Conservation (phyloP, 139 green algal genomes). For the Picochlorum sp. region DNA sequence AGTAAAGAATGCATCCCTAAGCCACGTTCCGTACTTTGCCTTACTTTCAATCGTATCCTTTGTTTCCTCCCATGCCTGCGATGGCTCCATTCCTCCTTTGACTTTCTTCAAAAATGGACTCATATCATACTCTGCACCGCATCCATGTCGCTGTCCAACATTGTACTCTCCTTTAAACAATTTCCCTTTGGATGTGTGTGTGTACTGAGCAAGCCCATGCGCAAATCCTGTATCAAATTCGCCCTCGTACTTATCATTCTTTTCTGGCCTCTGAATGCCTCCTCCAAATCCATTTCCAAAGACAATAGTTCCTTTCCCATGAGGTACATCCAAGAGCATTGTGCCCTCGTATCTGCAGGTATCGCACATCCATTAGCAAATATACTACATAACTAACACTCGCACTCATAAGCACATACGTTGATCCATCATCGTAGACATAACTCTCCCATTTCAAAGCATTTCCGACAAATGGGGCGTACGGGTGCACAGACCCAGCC, state of each 20-base stretch:
- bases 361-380: neutral
- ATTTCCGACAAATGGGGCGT: slow-evolving; percentile 77
- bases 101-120: slow-evolving; percentile 58
- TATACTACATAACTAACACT: neutral
- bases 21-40: slow-evolving; percentile 42
- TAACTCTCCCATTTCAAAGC: slow-evolving; percentile 74
- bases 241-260: slow-evolving; percentile 76
- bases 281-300: slow-evolving; percentile 71
- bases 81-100: slow-evolving; percentile 36
- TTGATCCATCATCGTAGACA: slow-evolving; percentile 84
- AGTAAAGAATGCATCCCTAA: slow-evolving; percentile 38
- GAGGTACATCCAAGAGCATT: slow-evolving; percentile 57
- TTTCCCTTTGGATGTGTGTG: slow-evolving; percentile 40
- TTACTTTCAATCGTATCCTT: slow-evolving; percentile 37
- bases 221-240: slow-evolving; percentile 80
- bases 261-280: slow-evolving; percentile 51
- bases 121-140: slow-evolving; percentile 54
- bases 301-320: slow-evolving; percentile 73
- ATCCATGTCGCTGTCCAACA: slow-evolving; percentile 65
- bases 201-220: slow-evolving; percentile 75
- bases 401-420: slow-evolving; percentile 44
- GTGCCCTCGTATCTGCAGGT: slow-evolving; percentile 78
- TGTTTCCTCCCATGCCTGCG: slow-evolving; percentile 40
- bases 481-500: slow-evolving; percentile 59
- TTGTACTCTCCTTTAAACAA: slow-evolving; percentile 74